Percentiles rank a stretch among this genome's conserved stretches.
Conservation (phyloP, 2,329 filamentous ascomycete genomes). For the Immersiporthe knoxdaviesiana region DNA sequence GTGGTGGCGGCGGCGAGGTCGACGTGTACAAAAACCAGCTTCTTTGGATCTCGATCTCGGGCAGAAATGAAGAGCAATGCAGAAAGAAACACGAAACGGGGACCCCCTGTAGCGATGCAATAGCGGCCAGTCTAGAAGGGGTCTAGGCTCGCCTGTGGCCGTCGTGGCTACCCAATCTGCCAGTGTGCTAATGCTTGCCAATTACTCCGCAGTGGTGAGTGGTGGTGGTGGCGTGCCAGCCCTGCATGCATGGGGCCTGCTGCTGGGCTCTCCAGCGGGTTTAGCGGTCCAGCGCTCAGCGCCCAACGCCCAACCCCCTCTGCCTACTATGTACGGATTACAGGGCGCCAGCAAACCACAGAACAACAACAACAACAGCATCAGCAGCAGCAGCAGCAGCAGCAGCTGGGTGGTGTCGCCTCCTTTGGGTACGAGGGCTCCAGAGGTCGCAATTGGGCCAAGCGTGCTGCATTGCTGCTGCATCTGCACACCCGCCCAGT, state of each 20-base stretch:
- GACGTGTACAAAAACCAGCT: not conserved
- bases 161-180: slow-evolving; percentile 2
- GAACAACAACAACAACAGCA: no score
- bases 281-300: not conserved
- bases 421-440: no score
- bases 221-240: no score
- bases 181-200: no score
- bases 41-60: slow-evolving; percentile 3
- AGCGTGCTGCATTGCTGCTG: not conserved
- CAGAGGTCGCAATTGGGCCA: not conserved
- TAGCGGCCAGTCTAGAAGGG: not conserved
- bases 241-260: not conserved
- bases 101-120: not conserved
- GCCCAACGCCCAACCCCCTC: no score
- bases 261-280: not conserved
- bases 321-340: no score
- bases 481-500: not conserved
- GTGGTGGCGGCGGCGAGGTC: no score
- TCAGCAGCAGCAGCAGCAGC: not conserved
- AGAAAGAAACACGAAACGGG: not conserved
- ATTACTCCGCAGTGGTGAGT: not conserved
- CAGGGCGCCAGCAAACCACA: no score
- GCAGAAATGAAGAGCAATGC: slow-evolving; percentile 4
- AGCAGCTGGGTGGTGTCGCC: not conserved
- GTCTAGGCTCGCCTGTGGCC: not conserved